Evolutionary conservation across 176 grass and related monocot species (phyloP).

Genomic region (Aegilops speltoides): DNA sequence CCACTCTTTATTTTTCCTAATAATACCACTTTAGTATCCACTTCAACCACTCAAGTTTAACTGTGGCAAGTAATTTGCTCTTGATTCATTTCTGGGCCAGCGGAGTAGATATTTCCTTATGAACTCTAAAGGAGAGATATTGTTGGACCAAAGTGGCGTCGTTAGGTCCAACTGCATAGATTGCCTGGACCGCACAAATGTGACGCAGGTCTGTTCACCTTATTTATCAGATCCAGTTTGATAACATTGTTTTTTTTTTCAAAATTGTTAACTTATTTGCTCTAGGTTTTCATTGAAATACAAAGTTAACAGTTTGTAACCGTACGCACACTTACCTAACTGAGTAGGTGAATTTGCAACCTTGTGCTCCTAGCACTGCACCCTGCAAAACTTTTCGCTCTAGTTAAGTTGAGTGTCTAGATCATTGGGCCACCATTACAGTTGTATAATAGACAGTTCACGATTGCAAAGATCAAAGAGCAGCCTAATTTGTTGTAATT

Average conservation of each 20-base stretch:
- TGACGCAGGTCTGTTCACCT: slow-evolving; percentile 74
- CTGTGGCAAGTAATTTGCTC: slow-evolving; percentile 61
- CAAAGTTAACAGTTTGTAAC: background rate
- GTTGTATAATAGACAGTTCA: background rate
- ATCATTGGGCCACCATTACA: background rate
- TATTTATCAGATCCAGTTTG: slow-evolving; percentile 10
- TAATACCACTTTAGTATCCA: slow-evolving; percentile 18
- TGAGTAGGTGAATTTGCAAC: background rate
- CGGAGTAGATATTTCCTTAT: slow-evolving; percentile 99
- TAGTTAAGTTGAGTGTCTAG: slow-evolving; percentile 6
- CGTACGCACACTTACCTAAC: background rate
- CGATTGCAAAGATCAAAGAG: background rate
- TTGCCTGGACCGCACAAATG: slow-evolving; percentile 97
- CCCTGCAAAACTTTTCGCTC: background rate
- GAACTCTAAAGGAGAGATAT: slow-evolving; percentile 72
- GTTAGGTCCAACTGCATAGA: slow-evolving; percentile 94
- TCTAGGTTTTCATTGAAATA: background rate
- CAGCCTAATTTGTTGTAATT: background rate
- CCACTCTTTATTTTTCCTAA: slow-evolving; percentile 20
- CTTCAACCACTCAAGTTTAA: slow-evolving; percentile 39
- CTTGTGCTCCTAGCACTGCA: background rate
- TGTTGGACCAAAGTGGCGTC: slow-evolving; percentile 81
- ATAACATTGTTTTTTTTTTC: background rate
- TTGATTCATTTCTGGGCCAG: slow-evolving; percentile 81
- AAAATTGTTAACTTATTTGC: background rate